Base-by-base conservation (phyloP, 2,329 filamentous ascomycete genomes). In the Chrysoporthe puriensis region DNA sequence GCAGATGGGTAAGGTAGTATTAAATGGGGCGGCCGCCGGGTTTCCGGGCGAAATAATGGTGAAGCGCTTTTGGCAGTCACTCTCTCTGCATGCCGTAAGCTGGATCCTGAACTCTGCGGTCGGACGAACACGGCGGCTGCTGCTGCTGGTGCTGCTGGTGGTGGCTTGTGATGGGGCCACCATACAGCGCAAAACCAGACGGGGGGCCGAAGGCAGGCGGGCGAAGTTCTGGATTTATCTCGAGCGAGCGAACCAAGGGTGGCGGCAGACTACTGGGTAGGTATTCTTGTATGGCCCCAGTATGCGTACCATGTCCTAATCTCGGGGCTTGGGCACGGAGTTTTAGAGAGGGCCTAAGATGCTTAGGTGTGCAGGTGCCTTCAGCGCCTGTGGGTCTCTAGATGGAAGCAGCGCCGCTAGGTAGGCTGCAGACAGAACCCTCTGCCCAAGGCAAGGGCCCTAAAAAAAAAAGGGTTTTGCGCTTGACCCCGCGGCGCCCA, bases 331-430 rank as follows among this genome's bases (percentile, higher is more conserved):
- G 50, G 50, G 50, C 50, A 34, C 50, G 13, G 50, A 54, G 50
- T 54, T 54, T 34, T 54, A 54, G 50, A 54, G 50, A 54, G 50
- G 50, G 50, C 26, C 50, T 54, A 54, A 16, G 50, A 54, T 54
- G 32, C 50, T 54, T 32, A 54, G 50, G 21, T 26, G 32, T 54
- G 50, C 4, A 54, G 50, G 50, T 14, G 50, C 50, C 48, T 54
- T 54, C 21, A 26, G 50, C 26, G 32, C 32, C 32, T 54, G 50
- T 54, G 50, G 50, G 26, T 14, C 50, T 54, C 48, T 34, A 21
- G 48, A 52, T 52, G 21, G 26, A 32, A 54, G 48, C 50, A 26
- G 1, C 26, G 26, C 26, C 26, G 50, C 50, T 54, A 5, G 50
- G 26, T 14, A 34, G 50, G 50, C 50, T 54, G 50, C 50, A 54